phyloP scores from a whole-genome alignment of 768 basidiomycete species.

The Pleurotus tuoliensis region DNA sequence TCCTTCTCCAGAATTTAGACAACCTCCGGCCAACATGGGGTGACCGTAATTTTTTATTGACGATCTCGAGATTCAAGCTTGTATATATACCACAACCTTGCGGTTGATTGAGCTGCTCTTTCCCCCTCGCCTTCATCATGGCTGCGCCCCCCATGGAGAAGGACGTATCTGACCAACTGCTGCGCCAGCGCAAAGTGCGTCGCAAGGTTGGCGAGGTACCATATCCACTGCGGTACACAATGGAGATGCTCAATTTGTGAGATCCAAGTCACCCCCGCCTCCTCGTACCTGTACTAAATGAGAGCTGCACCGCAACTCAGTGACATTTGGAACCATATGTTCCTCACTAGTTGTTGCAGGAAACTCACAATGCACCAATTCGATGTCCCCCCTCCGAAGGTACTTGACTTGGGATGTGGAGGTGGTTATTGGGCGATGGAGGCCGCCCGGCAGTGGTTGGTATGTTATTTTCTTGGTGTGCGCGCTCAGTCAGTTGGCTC shows the following conservation, averaged over 20 bases:
- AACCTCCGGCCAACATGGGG: conserved; percentile 23
- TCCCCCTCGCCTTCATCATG: conserved; percentile 15
- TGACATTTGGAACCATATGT: conserved; percentile 72
- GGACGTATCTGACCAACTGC: conserved; percentile 43
- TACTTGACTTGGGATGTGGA: conserved; percentile 73
- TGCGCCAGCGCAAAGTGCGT: conserved; percentile 34
- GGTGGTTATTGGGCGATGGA: conserved; percentile 69
- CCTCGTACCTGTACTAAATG: no score
- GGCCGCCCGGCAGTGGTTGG: conserved; percentile 65
- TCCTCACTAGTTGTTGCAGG: conserved; percentile 44
- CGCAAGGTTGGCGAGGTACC: conserved; percentile 48
- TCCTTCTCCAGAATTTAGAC: conserved; percentile 13
- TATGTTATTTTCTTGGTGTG: conserved; percentile 23
- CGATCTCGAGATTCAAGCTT: conserved; percentile 10
- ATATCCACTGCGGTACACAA: conserved; percentile 51
- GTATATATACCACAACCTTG: conserved; percentile 7
- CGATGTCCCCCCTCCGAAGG: conserved; percentile 40
- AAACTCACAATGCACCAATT: conserved; percentile 55
- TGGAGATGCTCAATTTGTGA: conserved; percentile 52
- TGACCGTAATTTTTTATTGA: conserved; percentile 15
- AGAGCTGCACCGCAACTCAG: conserved; percentile 27
- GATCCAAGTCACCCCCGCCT: conserved; percentile 16
- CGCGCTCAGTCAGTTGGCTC: conserved; percentile 6
- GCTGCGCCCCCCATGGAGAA: conserved; percentile 24
- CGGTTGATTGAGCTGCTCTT: conserved; percentile 12